Percentiles rank a stretch among this genome's conserved stretches.
Conservation (phyloP, 176 grass and related monocot species). For the Tillandsia leiboldiana region DNA sequence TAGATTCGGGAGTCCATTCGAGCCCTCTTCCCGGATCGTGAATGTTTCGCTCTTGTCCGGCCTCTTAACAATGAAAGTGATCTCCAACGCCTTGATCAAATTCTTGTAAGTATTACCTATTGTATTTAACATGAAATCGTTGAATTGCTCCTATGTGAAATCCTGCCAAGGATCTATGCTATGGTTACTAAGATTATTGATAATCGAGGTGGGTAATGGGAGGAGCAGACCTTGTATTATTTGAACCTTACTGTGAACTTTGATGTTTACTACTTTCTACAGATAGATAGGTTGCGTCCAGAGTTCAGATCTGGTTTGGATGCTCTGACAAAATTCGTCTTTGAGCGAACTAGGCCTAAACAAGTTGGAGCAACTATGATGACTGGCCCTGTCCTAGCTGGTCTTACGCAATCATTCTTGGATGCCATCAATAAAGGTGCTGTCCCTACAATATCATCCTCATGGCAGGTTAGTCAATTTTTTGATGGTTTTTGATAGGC, state of each 20-base stretch:
- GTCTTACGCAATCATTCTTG: slow-evolving; percentile 88
- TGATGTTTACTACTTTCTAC: slow-evolving; percentile 22
- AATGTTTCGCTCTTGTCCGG: slow-evolving; percentile 85
- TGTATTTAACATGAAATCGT: neutral
- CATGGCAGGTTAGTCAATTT: slow-evolving; percentile 66
- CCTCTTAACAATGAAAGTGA: slow-evolving; percentile 93
- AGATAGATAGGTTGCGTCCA: slow-evolving; percentile 70
- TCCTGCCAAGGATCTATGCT: no score
- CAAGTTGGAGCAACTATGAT: slow-evolving; percentile 89
- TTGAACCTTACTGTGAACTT: slow-evolving; percentile 12
- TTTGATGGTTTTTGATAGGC: neutral
- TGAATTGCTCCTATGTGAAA: neutral
- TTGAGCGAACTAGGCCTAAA: slow-evolving; percentile 88
- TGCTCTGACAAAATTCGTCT: slow-evolving; percentile 81
- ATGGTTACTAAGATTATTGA: no score
- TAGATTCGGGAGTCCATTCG: slow-evolving; percentile 91
- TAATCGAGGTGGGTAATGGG: no score
- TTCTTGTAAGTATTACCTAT: slow-evolving; percentile 47
- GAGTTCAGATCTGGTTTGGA: slow-evolving; percentile 85
- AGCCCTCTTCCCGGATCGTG: slow-evolving; percentile 88
- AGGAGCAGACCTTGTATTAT: no score
- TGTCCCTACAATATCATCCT: slow-evolving; percentile 84
- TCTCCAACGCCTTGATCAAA: slow-evolving; percentile 82
- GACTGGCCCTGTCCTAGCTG: slow-evolving; percentile 91
- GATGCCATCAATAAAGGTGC: slow-evolving; percentile 94